Percentiles rank a stretch among this genome's conserved stretches.
phyloP scores from a whole-genome alignment of 2,329 filamentous ascomycete species.

The Stagonosporopsis chrysanthemi region DNA sequence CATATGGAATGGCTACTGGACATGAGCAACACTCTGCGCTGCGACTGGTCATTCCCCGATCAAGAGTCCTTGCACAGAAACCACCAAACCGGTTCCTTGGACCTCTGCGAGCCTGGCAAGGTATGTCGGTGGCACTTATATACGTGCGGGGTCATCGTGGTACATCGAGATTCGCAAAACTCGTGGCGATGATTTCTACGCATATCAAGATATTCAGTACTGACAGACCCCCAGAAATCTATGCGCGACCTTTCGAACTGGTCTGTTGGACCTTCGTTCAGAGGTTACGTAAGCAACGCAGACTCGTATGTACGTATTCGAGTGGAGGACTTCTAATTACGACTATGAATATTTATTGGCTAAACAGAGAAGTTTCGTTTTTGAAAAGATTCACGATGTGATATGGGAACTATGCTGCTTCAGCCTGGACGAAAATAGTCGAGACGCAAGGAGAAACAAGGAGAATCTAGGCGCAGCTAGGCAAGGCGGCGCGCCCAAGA shows the following conservation, averaged over 20 bases:
- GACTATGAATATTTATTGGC: neutral
- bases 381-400: neutral
- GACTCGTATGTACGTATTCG: constrained; percentile 35
- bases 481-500: no score
- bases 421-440: neutral
- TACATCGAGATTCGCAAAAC: neutral
- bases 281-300: constrained; percentile 35
- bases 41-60: constrained; percentile 27
- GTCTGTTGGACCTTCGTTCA: constrained; percentile 33
- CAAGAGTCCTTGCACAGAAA: constrained; percentile 19
- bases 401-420: neutral
- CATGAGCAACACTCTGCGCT: constrained; percentile 26
- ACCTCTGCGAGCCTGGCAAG: constrained; percentile 28
- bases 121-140: constrained; percentile 5
- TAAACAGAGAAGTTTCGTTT: neutral
- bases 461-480: no score
- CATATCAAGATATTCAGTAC: neutral
- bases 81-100: constrained; percentile 25
- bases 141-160: neutral
- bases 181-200: neutral
- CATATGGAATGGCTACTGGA: constrained; percentile 37
- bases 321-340: constrained; percentile 22
- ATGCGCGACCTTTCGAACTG: constrained; percentile 28
- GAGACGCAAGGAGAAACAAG: neutral
- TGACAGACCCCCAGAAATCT: constrained; percentile 6